Percentiles rank a stretch among this genome's conserved stretches.
Conservation (phyloP, 75 land plant species). For the Sequoia sempervirens region DNA sequence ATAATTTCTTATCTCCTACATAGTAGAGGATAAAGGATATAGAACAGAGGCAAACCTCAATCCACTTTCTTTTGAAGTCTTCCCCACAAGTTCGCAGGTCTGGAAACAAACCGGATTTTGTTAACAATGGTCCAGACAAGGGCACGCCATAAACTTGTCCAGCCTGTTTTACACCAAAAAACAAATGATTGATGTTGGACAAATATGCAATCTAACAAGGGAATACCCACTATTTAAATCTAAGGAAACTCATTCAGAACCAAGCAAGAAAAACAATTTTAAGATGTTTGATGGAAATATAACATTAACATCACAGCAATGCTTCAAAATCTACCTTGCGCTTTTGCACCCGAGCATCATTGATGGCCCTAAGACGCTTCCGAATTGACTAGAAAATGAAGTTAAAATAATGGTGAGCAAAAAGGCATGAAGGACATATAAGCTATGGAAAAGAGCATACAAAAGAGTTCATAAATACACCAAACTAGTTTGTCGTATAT, state of each 20-base stretch:
- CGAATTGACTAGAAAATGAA: slow-evolving; percentile 58
- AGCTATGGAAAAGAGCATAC: background rate
- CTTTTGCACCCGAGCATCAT: slow-evolving; percentile 90
- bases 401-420: slow-evolving; percentile 6
- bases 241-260: background rate
- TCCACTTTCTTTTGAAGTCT: slow-evolving; percentile 87
- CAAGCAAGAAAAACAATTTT: background rate
- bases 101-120: slow-evolving; percentile 79
- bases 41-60: slow-evolving; percentile 61
- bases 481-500: background rate
- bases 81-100: slow-evolving; percentile 78
- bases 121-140: slow-evolving; percentile 66
- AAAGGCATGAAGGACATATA: background rate
- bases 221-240: background rate
- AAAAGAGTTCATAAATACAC: background rate
- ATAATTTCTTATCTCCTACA: background rate
- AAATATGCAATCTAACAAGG: background rate
- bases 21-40: background rate
- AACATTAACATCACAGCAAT: background rate
- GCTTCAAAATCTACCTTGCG: slow-evolving; percentile 62
- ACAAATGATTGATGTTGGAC: slow-evolving; percentile 6
- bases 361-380: slow-evolving; percentile 82
- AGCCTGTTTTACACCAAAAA: slow-evolving; percentile 45
- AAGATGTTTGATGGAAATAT: background rate
- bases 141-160: slow-evolving; percentile 98